A percentile compares a stretch with the other conserved stretches of the same genome.
phyloP scores from a whole-genome alignment of 345 rosid genomes.

The Mangifera indica region DNA sequence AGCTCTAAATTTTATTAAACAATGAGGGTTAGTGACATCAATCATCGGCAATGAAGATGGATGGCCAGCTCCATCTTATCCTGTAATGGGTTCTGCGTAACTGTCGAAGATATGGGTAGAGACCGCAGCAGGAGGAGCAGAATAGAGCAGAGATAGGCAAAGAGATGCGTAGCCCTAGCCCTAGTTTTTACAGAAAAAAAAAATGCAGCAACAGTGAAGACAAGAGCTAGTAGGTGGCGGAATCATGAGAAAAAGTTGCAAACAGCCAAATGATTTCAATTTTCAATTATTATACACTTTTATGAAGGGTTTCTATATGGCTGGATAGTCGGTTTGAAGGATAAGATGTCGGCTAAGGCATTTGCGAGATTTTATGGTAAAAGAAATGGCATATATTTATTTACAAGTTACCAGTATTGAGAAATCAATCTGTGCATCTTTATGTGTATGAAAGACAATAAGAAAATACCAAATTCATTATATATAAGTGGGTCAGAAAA shows the following conservation, averaged over 20 bases:
- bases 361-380: no score
- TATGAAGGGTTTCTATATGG: no score
- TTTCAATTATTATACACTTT: no score
- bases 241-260: neutral
- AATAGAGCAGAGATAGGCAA: neutral
- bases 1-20: no score
- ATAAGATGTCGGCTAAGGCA: no score
- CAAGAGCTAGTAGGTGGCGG: neutral
- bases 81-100: constrained; percentile 12
- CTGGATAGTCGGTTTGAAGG: no score
- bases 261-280: no score
- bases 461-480: neutral
- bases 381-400: no score
- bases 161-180: neutral
- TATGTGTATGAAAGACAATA: neutral
- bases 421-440: neutral
- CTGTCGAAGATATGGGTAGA: neutral
- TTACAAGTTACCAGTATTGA: no score
- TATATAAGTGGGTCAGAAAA: neutral
- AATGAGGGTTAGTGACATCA: no score
- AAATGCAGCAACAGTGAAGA: neutral
- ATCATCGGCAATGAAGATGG: neutral
- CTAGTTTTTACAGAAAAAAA: neutral
- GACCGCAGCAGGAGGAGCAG: constrained; percentile 2
- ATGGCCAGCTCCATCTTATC: neutral